Percentiles rank a stretch among this genome's conserved stretches.
Conservation (phyloP, 169 alveolate species). For the Plasmodium billcollinsi region DNA sequence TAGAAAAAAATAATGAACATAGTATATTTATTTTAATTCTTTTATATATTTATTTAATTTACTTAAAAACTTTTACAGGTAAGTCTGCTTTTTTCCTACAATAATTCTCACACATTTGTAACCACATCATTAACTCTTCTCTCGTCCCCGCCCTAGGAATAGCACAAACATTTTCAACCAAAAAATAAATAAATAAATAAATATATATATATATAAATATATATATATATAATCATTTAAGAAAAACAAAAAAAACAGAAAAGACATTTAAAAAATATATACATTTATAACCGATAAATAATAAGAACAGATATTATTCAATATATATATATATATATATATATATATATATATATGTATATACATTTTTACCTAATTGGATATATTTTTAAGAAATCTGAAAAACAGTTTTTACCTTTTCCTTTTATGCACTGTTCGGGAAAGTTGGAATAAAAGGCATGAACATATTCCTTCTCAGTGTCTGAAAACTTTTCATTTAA, state of each 20-base stretch:
- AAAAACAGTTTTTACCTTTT: slow-evolving; percentile 70
- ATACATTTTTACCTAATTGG: slow-evolving; percentile 41
- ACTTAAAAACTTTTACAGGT: slow-evolving; percentile 75
- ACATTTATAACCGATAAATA: not conserved
- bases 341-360: too few relatives aligned
- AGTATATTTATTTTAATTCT: not conserved
- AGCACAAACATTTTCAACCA: not conserved
- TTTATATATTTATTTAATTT: slow-evolving; percentile 14
- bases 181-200: too few relatives aligned
- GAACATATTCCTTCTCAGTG: slow-evolving; percentile 52
- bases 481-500: slow-evolving; percentile 74
- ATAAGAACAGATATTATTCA: too few relatives aligned
- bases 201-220: slow-evolving; percentile 14
- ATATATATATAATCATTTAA: not conserved
- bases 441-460: slow-evolving; percentile 67
- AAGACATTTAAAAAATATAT: not conserved
- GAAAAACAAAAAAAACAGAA: slow-evolving; percentile 1
- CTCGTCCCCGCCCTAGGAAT: slow-evolving; percentile 31
- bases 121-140: slow-evolving; percentile 75
- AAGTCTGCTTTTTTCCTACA: slow-evolving; percentile 74
- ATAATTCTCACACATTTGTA: slow-evolving; percentile 77
- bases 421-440: slow-evolving; percentile 77
- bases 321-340: too few relatives aligned
- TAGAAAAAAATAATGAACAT: not conserved
- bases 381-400: slow-evolving; percentile 47